These are phyloP conservation scores for Protoeuglena noctilucae DNA, from an alignment of 139 green algal species.

Conservation along the genomic window DNA sequence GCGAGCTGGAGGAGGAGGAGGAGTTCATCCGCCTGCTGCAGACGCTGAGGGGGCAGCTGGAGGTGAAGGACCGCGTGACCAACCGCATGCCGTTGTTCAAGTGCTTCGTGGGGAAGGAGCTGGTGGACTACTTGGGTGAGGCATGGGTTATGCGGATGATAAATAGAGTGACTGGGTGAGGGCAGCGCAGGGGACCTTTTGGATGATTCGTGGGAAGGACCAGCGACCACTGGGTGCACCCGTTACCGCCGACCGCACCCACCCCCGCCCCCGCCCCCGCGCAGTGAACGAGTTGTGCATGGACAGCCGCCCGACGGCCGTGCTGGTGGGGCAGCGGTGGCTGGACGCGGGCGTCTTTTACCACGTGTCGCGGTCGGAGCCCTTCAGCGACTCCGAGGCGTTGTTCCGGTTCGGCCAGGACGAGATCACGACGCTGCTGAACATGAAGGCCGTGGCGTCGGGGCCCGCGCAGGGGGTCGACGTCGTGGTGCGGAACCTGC, in stretches of 20 bases:
- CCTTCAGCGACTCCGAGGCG: conserved; percentile 10
- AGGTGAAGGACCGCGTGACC: too few relatives aligned
- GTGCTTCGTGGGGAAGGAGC: conserved; percentile 9
- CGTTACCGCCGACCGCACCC: too few relatives aligned
- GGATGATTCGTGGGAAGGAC: too few relatives aligned
- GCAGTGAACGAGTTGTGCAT: conserved; percentile 4
- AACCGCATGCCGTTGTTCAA: conserved; percentile 13
- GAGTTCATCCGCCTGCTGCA: too few relatives aligned
- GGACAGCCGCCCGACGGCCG: conserved; percentile 1
- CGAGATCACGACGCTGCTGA: conserved; percentile 16
- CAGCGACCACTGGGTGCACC: too few relatives aligned
- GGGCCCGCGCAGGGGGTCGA: conserved; percentile 2
- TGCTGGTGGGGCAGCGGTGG: conserved; percentile 13
- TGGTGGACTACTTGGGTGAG: conserved; percentile 10
- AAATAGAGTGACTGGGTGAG: too few relatives aligned
- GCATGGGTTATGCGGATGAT: too few relatives aligned
- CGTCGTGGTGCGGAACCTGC: conserved; percentile 4
- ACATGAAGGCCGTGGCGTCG: conserved; percentile 12
- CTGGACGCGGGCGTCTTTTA: conserved; percentile 19
- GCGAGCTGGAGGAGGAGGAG: conserved; percentile 17
- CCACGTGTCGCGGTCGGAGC: conserved; percentile 11
- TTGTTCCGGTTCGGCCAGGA: conserved; percentile 19
- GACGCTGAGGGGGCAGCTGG: too few relatives aligned
- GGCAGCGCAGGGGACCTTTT: too few relatives aligned
- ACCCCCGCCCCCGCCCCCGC: too few relatives aligned